A percentile compares a stretch with the other conserved stretches of the same genome.
Conservation (phyloP, 768 basidiomycete species). For the Leccinum olivaceopallidum region DNA sequence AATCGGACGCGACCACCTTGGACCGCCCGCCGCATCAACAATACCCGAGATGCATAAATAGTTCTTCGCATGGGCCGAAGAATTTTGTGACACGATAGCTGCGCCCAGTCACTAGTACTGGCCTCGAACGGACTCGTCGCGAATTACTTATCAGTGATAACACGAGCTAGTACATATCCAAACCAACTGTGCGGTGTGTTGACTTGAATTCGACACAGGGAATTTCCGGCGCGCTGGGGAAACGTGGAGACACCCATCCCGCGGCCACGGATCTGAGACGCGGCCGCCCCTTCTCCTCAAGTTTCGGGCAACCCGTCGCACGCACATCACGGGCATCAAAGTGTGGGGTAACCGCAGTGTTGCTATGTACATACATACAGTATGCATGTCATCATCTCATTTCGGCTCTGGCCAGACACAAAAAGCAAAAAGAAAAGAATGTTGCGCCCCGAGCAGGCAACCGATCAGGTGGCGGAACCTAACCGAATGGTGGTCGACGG, state of each 20-base stretch:
- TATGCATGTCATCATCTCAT: slow-evolving; percentile 3
- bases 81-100: neutral
- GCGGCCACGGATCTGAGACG: slow-evolving; percentile 20
- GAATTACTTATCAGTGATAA: neutral
- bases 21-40: neutral
- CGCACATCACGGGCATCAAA: slow-evolving; percentile 9
- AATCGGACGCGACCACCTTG: neutral
- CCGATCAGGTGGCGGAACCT: slow-evolving; percentile 11
- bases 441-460: neutral
- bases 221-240: slow-evolving; percentile 12
- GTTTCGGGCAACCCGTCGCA: neutral
- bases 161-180: neutral
- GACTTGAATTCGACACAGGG: neutral
- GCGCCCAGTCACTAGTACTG: neutral
- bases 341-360: slow-evolving; percentile 20
- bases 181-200: slow-evolving; percentile 4
- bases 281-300: slow-evolving; percentile 11
- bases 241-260: neutral
- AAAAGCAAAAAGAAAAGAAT: neutral
- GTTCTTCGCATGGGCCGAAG: no score
- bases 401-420: neutral
- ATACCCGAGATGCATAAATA: neutral
- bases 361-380: neutral
- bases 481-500: neutral
- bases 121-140: neutral